Conservation (phyloP, 768 basidiomycete genomes). For the Mrakia gelida region DNA sequence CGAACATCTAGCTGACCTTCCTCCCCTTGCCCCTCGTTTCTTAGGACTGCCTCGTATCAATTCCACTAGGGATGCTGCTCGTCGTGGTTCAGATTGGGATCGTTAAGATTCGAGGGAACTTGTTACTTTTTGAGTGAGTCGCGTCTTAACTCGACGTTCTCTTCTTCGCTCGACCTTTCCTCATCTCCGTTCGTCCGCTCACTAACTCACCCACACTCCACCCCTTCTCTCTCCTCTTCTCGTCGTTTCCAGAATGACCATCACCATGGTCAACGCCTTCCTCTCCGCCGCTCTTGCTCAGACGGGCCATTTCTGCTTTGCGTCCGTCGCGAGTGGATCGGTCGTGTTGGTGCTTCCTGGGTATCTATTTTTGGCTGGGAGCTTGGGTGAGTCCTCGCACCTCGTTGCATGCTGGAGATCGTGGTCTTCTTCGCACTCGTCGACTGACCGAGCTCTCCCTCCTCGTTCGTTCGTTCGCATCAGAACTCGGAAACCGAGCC, state of each 20-base stretch:
- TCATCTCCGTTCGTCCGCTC: background rate
- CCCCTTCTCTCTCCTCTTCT: no score
- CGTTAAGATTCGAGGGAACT: constrained; percentile 69
- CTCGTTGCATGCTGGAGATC: no score
- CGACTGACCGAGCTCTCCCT: no score
- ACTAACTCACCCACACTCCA: background rate
- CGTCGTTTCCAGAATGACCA: constrained; percentile 56
- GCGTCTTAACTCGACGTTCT: background rate
- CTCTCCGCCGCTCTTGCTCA: constrained; percentile 67
- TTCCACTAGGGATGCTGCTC: constrained; percentile 71
- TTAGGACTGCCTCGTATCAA: constrained; percentile 60
- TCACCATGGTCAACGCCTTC: constrained; percentile 72
- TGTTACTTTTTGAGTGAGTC: constrained; percentile 68
- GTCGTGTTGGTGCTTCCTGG: constrained; percentile 63
- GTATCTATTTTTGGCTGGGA: constrained; percentile 51
- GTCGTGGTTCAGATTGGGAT: constrained; percentile 68
- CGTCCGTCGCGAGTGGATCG: constrained; percentile 69
- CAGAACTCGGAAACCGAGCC: constrained; percentile 66
- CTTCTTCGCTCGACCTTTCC: background rate
- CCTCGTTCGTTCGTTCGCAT: no score
- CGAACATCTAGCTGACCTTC: no score
- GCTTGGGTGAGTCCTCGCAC: constrained; percentile 49
- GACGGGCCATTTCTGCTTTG: constrained; percentile 67
- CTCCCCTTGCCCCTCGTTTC: no score
- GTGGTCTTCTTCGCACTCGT: no score